Conservation (phyloP, 2,329 filamentous ascomycete genomes). For the Fusarium incarnatum region DNA sequence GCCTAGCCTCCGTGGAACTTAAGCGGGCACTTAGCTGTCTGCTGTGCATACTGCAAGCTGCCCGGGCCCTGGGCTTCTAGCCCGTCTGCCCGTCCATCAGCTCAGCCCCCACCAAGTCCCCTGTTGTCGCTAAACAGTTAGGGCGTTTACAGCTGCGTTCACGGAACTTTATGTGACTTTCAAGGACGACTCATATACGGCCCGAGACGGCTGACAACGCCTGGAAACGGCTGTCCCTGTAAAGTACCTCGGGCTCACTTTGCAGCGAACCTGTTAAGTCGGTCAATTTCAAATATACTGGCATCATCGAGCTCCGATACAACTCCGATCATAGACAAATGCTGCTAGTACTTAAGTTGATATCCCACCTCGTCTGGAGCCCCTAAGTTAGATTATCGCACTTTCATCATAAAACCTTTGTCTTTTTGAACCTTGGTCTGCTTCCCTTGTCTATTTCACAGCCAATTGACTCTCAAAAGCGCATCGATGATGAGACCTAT, state of each 20-base stretch:
- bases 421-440: neutral
- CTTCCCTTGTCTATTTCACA: neutral
- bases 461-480: conserved; percentile 19
- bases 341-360: conserved; percentile 34
- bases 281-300: conserved; percentile 40
- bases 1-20: neutral
- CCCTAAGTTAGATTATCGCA: conserved; percentile 4
- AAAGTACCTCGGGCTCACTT: conserved; percentile 41
- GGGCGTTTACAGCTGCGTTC: conserved; percentile 19
- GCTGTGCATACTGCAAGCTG: neutral
- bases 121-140: conserved; percentile 20
- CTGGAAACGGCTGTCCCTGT: conserved; percentile 43
- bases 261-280: conserved; percentile 31
- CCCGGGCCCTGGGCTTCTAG: neutral
- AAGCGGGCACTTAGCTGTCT: neutral
- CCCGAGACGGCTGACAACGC: conserved; percentile 41
- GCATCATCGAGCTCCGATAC: conserved; percentile 41
- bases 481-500: conserved; percentile 49
- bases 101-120: conserved; percentile 10
- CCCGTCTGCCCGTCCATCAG: neutral
- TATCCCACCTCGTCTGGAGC: conserved; percentile 23
- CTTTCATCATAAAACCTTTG: conserved; percentile 5
- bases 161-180: conserved; percentile 37
- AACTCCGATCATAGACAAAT: conserved; percentile 40
- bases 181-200: conserved; percentile 31